phyloP scores from a whole-genome alignment of 768 basidiomycete species.

The Suillus tomentosus region DNA sequence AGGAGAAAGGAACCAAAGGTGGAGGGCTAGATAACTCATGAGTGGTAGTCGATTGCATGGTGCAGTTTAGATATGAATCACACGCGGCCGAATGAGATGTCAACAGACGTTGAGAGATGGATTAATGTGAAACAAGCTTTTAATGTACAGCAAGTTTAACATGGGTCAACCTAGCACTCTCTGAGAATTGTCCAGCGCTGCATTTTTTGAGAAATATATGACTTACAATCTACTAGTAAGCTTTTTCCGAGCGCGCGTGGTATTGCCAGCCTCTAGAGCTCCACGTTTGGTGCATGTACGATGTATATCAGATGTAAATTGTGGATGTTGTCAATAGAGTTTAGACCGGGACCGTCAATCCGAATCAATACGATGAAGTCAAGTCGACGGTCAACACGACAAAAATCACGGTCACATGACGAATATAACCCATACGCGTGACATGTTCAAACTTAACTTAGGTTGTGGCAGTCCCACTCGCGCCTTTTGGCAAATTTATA shows the following conservation, averaged over 20 bases:
- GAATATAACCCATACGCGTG: constrained; percentile 10
- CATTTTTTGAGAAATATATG: background rate
- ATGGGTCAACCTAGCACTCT: background rate
- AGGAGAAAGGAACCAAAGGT: no score
- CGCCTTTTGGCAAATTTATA: constrained; percentile 22
- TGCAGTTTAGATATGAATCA: background rate
- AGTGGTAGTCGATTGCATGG: background rate
- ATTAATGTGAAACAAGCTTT: background rate
- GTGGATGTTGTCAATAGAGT: background rate
- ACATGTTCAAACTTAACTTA: constrained; percentile 25
- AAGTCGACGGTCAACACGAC: background rate
- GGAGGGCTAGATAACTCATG: no score
- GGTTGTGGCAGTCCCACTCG: constrained; percentile 12
- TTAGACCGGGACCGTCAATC: background rate
- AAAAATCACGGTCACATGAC: constrained; percentile 32
- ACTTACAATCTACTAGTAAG: background rate
- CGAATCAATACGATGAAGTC: no score
- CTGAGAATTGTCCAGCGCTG: background rate
- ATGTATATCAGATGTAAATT: background rate
- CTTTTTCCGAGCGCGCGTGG: background rate
- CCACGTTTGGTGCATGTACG: background rate
- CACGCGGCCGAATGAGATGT: background rate
- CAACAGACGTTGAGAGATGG: background rate
- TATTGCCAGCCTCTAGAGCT: background rate
- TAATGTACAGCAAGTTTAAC: background rate